These are phyloP conservation scores for Pyronema domesticum DNA, from an alignment of 495 filamentous ascomycete genomes.

Conservation along the genomic window DNA sequence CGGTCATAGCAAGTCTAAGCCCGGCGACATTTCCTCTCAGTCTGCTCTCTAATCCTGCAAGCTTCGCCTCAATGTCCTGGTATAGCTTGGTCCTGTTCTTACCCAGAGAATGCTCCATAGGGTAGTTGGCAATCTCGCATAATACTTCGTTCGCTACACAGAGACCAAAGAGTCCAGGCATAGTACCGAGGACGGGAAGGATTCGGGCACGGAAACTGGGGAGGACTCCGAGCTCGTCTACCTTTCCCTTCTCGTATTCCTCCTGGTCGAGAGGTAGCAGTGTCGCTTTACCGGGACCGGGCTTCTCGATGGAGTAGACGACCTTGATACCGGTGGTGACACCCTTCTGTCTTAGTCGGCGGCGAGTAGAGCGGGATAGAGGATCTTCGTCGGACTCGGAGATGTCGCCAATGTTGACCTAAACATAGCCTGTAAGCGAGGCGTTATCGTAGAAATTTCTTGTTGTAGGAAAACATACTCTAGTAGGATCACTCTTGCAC, in stretches of 20 bases:
- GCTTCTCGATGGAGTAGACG: conserved; percentile 84
- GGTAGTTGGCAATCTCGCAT: conserved; percentile 68
- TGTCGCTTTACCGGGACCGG: conserved; percentile 77
- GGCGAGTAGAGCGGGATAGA: conserved; percentile 65
- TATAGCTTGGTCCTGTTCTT: conserved; percentile 83
- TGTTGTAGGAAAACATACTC: conserved; percentile 4
- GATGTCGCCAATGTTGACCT: conserved; percentile 75
- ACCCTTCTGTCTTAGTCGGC: conserved; percentile 59
- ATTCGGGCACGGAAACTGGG: conserved; percentile 90
- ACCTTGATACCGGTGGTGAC: conserved; percentile 73
- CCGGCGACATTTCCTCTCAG: conserved; percentile 49
- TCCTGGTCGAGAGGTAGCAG: conserved; percentile 74
- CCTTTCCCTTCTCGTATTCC: conserved; percentile 71
- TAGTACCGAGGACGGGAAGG: conserved; percentile 82
- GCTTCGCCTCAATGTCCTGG: conserved; percentile 50
- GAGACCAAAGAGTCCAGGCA: conserved; percentile 92
- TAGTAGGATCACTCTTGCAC: conserved; percentile 88
- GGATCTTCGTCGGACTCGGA: conserved; percentile 76
- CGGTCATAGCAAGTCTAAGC: conserved; percentile 56
- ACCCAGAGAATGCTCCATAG: conserved; percentile 60
- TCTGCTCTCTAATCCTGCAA: conserved; percentile 54
- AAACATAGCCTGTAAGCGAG: not conserved
- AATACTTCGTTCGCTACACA: conserved; percentile 82
- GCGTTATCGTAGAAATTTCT: conserved; percentile 25
- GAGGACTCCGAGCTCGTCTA: conserved; percentile 70